Conservation (phyloP, 2,329 filamentous ascomycete genomes). For the Verticillium zaregamsianum region DNA sequence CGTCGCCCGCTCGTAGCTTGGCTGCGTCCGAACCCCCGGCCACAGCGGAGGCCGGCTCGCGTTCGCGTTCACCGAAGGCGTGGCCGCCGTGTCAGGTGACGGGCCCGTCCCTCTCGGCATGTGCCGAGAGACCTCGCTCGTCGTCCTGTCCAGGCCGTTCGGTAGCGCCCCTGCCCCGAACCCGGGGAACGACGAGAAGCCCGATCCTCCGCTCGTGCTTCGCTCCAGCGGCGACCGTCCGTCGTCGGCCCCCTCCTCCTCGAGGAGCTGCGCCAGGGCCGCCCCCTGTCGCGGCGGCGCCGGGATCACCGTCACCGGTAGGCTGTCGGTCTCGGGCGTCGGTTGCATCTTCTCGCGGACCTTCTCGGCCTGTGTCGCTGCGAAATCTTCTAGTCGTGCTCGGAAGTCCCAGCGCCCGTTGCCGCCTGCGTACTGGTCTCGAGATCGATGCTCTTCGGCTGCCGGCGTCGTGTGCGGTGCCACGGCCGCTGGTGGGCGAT, state of each 20-base stretch:
- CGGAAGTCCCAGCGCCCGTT: conserved; percentile 49
- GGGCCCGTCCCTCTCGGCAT: neutral
- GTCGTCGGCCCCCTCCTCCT: conserved; percentile 40
- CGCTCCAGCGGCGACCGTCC: conserved; percentile 4
- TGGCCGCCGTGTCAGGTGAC: conserved; percentile 1
- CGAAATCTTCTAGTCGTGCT: conserved; percentile 56
- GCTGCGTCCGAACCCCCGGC: conserved; percentile 32
- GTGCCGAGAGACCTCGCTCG: conserved; percentile 8
- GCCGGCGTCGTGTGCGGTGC: conserved; percentile 7
- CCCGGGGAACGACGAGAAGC: conserved; percentile 4
- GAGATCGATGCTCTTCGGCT: conserved; percentile 5
- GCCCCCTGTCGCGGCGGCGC: conserved; percentile 56
- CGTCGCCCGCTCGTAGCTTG: conserved; percentile 26
- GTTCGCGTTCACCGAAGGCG: conserved; percentile 13
- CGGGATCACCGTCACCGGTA: conserved; percentile 58
- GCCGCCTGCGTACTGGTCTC: conserved; percentile 14
- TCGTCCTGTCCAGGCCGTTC: conserved; percentile 3
- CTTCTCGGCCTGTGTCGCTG: conserved; percentile 55
- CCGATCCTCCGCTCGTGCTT: conserved; percentile 9
- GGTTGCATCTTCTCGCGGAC: conserved; percentile 53
- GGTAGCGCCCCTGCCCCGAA: conserved; percentile 1
- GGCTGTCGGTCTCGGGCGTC: conserved; percentile 47
- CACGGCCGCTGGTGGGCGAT: neutral
- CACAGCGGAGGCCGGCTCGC: conserved; percentile 35
- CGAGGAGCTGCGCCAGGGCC: conserved; percentile 51